A percentile compares a stretch with the other conserved stretches of the same genome.
Evolutionary conservation across 163 green algal genomes (phyloP).

Genomic region (Dunaliella salina): DNA sequence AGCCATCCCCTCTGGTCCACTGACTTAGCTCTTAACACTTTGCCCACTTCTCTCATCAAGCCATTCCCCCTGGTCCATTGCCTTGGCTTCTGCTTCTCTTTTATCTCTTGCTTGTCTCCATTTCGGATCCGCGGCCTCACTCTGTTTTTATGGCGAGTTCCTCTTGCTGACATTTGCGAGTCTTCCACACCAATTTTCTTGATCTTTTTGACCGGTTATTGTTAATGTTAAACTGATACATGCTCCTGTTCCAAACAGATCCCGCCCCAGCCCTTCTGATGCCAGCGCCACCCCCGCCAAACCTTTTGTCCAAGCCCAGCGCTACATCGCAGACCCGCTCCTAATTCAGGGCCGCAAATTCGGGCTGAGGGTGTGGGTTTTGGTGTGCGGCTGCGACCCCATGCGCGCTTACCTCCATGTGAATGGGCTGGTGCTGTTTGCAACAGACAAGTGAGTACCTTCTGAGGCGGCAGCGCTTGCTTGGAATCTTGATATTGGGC

Average conservation of each 20-base stretch:
- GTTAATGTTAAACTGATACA: background rate
- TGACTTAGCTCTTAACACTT: too few relatives aligned
- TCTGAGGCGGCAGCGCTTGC: background rate
- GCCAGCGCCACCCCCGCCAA: slow-evolving; percentile 11
- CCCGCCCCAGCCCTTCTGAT: background rate
- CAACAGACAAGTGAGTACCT: background rate
- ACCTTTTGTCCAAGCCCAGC: slow-evolving; percentile 63
- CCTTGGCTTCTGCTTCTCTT: too few relatives aligned
- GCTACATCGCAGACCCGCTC: slow-evolving; percentile 53
- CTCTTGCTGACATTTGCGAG: too few relatives aligned
- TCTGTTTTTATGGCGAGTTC: too few relatives aligned
- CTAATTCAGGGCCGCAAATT: slow-evolving; percentile 56
- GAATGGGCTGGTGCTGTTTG: slow-evolving; percentile 50
- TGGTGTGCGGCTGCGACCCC: slow-evolving; percentile 42
- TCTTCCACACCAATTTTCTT: too few relatives aligned
- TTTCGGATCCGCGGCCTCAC: too few relatives aligned
- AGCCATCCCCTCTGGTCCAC: too few relatives aligned
- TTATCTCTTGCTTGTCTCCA: too few relatives aligned
- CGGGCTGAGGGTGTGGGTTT: slow-evolving; percentile 50
- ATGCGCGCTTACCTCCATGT: slow-evolving; percentile 54
- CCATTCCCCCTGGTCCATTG: too few relatives aligned
- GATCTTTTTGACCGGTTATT: background rate
- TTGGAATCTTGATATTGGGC: background rate
- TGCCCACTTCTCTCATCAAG: too few relatives aligned
- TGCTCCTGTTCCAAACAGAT: background rate